These are phyloP conservation scores for Wickerhamomyces sydowiorum DNA, from an alignment of 805 yeast species.

Conservation along the genomic window DNA sequence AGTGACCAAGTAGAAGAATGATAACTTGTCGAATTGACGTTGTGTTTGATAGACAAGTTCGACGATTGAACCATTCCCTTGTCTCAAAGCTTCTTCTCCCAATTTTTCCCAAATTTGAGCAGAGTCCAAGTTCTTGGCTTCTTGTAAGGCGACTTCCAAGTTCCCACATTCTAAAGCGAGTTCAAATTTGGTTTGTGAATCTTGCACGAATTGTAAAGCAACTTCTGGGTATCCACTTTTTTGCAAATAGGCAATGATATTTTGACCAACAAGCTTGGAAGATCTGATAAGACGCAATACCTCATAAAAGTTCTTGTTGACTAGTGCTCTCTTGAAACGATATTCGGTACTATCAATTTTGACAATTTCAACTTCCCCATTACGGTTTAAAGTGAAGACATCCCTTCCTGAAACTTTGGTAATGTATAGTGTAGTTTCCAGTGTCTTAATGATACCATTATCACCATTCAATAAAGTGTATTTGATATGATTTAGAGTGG, in stretches of 20 bases:
- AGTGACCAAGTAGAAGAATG: slow-evolving; percentile 79
- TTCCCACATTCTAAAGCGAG: slow-evolving; percentile 93
- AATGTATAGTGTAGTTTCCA: slow-evolving; percentile 83
- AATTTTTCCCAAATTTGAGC: slow-evolving; percentile 72
- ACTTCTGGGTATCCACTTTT: slow-evolving; percentile 96
- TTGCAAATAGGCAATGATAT: slow-evolving; percentile 90
- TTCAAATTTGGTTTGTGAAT: slow-evolving; percentile 93
- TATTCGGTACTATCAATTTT: slow-evolving; percentile 94
- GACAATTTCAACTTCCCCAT: slow-evolving; percentile 74
- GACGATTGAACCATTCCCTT: slow-evolving; percentile 81
- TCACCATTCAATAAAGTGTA: slow-evolving; percentile 93
- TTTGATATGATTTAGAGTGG: slow-evolving; percentile 94
- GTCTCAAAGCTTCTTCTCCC: slow-evolving; percentile 80
- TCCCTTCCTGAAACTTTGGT: slow-evolving; percentile 62
- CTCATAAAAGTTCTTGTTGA: slow-evolving; percentile 85
- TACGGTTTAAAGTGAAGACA: slow-evolving; percentile 79
- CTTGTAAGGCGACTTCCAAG: slow-evolving; percentile 77
- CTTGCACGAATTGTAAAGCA: slow-evolving; percentile 95
- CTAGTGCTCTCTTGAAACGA: slow-evolving; percentile 89
- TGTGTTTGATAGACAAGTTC: slow-evolving; percentile 88
- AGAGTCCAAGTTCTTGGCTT: slow-evolving; percentile 73
- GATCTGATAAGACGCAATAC: slow-evolving; percentile 82
- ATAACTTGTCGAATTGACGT: slow-evolving; percentile 79
- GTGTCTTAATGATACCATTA: slow-evolving; percentile 87
- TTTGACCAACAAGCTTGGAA: slow-evolving; percentile 94